Base-by-base conservation (phyloP, 768 basidiomycete genomes). In the Lactifluus hygrophoroides region DNA sequence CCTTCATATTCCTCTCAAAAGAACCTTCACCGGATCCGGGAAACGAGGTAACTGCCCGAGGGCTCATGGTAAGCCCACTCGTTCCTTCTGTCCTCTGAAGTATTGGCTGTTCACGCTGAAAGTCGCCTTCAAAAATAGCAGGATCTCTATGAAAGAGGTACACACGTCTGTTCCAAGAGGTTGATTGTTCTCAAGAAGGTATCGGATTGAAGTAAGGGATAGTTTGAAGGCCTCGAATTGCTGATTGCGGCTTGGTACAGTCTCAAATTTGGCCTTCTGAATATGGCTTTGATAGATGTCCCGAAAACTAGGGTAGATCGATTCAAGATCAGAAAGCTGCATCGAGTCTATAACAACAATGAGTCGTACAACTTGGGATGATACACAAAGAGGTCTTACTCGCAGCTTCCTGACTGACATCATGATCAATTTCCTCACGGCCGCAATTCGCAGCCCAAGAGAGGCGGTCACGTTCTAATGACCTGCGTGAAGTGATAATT, bases 1-100 rank as follows among this genome's bases (percentile, higher is more conserved):
- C 27, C 35, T 30, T 54, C 40, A 59, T 52, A 5, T 64, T 52
- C 14, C 19, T 23, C n/a, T 55, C 23, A n/a, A 55, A 23, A 3
- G 35, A 19, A 0, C 42, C 52, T 9, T 30, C 21, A 19, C 34
- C 37, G 6, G n/a, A 5, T 9, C 27, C 17, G 8, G 10, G 21
- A 5, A 44, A 5, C 10, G 42, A 44, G 3, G 9, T 16, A 42
- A 4, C 30, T 13, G 25, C 11, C 8, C 11, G 13, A 8, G 14
- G 11, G 23, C 3, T 10, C 8, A 3, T 2, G 10, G 8, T 3
- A 25, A 21, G 10, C 0, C 16, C 6, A 16, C 27, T 50, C 38
- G 9, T 56, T 25, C 43, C 38, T 1, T 56, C 37, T 4, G 37
- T 19, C 8, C 17, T 21, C n/a, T n/a, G 34, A 23, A 56, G 11